Base-by-base conservation (phyloP, 306 rosid species). In the Psophocarpus tetragonolobus region DNA sequence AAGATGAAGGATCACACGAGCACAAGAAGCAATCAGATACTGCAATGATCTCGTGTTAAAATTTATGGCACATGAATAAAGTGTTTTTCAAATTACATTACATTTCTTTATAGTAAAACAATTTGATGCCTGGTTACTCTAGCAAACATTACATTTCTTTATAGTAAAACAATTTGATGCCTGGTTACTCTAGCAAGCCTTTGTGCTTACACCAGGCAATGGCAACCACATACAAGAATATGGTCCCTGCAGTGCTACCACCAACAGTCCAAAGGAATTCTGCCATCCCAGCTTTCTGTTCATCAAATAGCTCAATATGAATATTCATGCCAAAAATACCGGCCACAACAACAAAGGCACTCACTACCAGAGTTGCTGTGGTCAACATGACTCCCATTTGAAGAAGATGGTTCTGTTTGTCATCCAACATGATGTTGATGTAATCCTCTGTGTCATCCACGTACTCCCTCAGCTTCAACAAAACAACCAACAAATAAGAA, bases 321-420 rank as follows among this genome's bases (percentile, higher is more conserved):
- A 96, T 91, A 72, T 96, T 96, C 96, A 96, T 92, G 30, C 98
- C 99, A 17, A 96, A 90, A 57, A 96, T 11, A 81, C 98, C 98
- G n/a, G 98, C 97, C 54, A 96, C 96, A 41, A 92, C 99, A 12
- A 96, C 89, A 23, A 92, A 90, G 56, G 93, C 93, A 78, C 97
- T 92, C 53, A 96, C 90, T 5, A 90, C 97, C 23, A 95, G 87
- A 36, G 99, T 96, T 61, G 99, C 96, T 4, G 99, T 92, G 41
- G 99, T 91, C 85, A 96, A 81, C 97, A 92, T 91, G 65, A 96
- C 99, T 82, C 99, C 98, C 99, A 96, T 96, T 84, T 92, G 99
- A 62, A 96, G 90, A 45, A 92, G 94, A 84, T 92, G 96, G 77
- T 96, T 96, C 90, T 96, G 99, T 73, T 96, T 96, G 91, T 96